These are phyloP conservation scores for Ophiobolus disseminans DNA, from an alignment of 2,329 filamentous ascomycete species.

Conservation along the genomic window DNA sequence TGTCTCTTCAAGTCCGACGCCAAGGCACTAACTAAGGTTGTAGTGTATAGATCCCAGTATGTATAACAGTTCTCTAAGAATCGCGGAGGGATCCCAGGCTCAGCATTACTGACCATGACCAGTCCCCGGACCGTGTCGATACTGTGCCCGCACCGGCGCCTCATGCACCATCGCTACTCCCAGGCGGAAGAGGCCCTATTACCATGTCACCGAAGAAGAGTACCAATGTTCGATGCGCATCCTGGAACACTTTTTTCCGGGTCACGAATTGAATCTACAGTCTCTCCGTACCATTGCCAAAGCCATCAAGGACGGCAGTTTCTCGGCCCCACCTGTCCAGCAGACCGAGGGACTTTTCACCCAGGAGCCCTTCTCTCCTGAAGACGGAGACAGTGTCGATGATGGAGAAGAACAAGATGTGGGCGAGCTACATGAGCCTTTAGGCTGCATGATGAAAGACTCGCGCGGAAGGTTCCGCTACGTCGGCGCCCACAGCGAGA, in stretches of 20 bases:
- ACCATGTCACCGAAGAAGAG: slow-evolving; percentile 50
- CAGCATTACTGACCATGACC: slow-evolving; percentile 25
- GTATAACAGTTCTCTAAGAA: slow-evolving; percentile 9
- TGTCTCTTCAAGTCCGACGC: slow-evolving; percentile 12
- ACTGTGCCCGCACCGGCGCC: slow-evolving; percentile 47
- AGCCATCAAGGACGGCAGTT: slow-evolving; percentile 40
- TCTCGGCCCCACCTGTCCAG: slow-evolving; percentile 29
- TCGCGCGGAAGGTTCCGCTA: slow-evolving; percentile 45
- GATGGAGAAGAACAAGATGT: slow-evolving; percentile 42
- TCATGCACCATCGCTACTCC: slow-evolving; percentile 46
- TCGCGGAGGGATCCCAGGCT: not conserved
- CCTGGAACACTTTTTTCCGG: slow-evolving; percentile 47
- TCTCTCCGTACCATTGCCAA: slow-evolving; percentile 43
- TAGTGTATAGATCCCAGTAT: slow-evolving; percentile 50
- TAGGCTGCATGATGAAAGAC: slow-evolving; percentile 49
- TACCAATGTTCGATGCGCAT: slow-evolving; percentile 49
- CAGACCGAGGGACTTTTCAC: slow-evolving; percentile 32
- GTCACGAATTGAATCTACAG: slow-evolving; percentile 44
- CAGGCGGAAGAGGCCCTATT: slow-evolving; percentile 47
- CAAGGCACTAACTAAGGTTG: slow-evolving; percentile 32
- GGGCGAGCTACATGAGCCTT: slow-evolving; percentile 44
- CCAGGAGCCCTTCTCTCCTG: slow-evolving; percentile 28
- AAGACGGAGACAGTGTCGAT: slow-evolving; percentile 30
- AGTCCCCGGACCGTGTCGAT: slow-evolving; percentile 50
- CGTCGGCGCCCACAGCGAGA: slow-evolving; percentile 47